A percentile compares a stretch with the other conserved stretches of the same genome.
These are phyloP conservation scores for Auricularia sp. DNA, from an alignment of 768 basidiomycete genomes.

Conservation along the genomic window DNA sequence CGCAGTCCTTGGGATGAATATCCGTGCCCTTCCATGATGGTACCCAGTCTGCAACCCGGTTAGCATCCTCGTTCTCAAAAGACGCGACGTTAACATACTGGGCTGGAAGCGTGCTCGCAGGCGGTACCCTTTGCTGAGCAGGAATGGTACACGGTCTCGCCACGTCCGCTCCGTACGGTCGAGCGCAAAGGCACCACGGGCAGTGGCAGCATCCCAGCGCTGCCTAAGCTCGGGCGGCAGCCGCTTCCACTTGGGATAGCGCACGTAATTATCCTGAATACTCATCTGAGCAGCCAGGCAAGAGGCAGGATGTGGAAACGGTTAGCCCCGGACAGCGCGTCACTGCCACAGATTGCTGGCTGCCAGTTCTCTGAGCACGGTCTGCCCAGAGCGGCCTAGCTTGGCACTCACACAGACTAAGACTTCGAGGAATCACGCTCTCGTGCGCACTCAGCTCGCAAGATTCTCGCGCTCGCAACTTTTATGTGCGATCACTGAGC, in stretches of 20 bases:
- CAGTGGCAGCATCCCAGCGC: not conserved
- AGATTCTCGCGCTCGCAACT: too few relatives aligned
- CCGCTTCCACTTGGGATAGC: conserved; percentile 1
- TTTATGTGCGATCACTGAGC: too few relatives aligned
- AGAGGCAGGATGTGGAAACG: not conserved
- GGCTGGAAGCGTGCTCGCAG: not conserved
- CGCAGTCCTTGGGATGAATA: conserved; percentile 1
- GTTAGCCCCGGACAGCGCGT: not conserved
- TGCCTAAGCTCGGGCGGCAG: not conserved
- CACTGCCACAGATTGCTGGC: too few relatives aligned
- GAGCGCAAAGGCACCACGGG: not conserved
- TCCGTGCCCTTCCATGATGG: not conserved
- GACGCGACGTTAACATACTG: not conserved
- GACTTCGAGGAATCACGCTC: too few relatives aligned
- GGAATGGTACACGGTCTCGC: not conserved
- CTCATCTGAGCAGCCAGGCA: not conserved
- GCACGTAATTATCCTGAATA: not conserved
- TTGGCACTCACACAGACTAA: too few relatives aligned
- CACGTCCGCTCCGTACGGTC: not conserved
- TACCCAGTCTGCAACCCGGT: not conserved
- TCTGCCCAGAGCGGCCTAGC: too few relatives aligned
- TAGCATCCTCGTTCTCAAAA: not conserved
- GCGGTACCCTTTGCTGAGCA: not conserved
- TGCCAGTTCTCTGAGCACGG: too few relatives aligned
- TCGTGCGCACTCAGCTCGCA: too few relatives aligned